phyloP scores from a whole-genome alignment of 768 basidiomycete species.

The Boletus pseudopeckii region DNA sequence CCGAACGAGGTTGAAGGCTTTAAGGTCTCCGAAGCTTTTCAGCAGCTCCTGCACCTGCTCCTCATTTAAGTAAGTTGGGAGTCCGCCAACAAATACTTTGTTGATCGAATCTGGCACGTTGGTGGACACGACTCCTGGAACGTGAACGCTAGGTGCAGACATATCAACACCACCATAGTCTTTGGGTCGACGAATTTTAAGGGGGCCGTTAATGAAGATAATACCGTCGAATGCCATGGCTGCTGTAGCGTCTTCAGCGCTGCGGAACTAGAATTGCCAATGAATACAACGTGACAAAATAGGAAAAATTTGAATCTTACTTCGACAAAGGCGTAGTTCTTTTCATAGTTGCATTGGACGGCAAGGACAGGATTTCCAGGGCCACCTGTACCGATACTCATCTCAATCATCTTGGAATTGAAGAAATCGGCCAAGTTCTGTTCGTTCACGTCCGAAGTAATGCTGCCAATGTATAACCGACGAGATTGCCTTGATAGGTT shows the following conservation, averaged over 20 bases:
- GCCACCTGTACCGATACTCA: constrained; percentile 78
- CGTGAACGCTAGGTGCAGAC: constrained; percentile 64
- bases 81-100: constrained; percentile 95
- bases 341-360: constrained; percentile 97
- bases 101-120: constrained; percentile 97
- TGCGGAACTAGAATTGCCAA: constrained; percentile 74
- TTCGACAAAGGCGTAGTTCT: constrained; percentile 98
- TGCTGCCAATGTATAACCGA: constrained; percentile 94
- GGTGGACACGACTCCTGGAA: constrained; percentile 93
- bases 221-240: constrained; percentile 98
- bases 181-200: constrained; percentile 96
- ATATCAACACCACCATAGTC: constrained; percentile 86
- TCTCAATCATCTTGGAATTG: constrained; percentile 93
- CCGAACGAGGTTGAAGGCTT: constrained; percentile 96
- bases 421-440: constrained; percentile 91
- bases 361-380: constrained; percentile 89
- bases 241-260: constrained; percentile 91
- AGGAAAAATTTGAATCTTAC: constrained; percentile 42
- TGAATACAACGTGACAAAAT: constrained; percentile 6
- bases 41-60: constrained; percentile 98
- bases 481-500: constrained; percentile 92
- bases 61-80: constrained; percentile 94
- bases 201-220: constrained; percentile 90
- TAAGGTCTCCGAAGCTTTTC: constrained; percentile 96
- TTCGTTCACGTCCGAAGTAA: constrained; percentile 92